Evolutionary conservation across 2,329 filamentous ascomycete genomes (phyloP), one percentile per base, ranked within the genome.

Genomic region (Penicillium carneum): DNA sequence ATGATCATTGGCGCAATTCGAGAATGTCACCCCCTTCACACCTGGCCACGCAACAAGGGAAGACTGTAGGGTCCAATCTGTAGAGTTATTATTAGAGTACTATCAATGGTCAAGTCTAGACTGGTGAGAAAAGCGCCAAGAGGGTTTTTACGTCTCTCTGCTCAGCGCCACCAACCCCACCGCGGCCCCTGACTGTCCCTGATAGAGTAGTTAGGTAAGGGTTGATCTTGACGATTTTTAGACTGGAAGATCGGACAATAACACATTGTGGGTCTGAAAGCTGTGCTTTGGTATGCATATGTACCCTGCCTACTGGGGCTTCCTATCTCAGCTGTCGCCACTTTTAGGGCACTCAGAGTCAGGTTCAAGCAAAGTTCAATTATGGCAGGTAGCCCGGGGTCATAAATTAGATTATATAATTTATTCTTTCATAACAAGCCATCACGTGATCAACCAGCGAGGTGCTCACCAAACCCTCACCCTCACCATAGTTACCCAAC

Each of bases 131-230:
- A 23, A 36, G 52, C n/a, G 51, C 41, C 31, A 54, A 54, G 31
- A 36, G n/a, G 31, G 4, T 47, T 46, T 49, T 8, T 8, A 14
- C 50, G 14, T 46, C 29, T 33, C 18, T 50, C 34, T 57, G 46
- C 54, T 51, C 29, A 18, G 46, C 46, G 54, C 36, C 54, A 51
- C 54, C 16, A 43, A 33, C 54, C 47, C 54, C 54, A 57, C 54
- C 36, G 29, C 54, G 46, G 54, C 54, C 54, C 54, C 54, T 57
- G 54, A 57, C 36, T 51, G 46, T 49, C n/a, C 18, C 41, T 38
- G 42, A 41, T 39, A 36, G 53, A 26, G 41, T 26, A 26, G 23
- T 26, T 4, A 26, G 23, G 23, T 31, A 47, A 14, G 41, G 8
- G 45, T 57, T 47, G 54, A 51, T 57, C 45, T 50, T 57, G 20